phyloP scores from a whole-genome alignment of 1,284 basidiomycete species.

The Thecaphora thlaspeos region DNA sequence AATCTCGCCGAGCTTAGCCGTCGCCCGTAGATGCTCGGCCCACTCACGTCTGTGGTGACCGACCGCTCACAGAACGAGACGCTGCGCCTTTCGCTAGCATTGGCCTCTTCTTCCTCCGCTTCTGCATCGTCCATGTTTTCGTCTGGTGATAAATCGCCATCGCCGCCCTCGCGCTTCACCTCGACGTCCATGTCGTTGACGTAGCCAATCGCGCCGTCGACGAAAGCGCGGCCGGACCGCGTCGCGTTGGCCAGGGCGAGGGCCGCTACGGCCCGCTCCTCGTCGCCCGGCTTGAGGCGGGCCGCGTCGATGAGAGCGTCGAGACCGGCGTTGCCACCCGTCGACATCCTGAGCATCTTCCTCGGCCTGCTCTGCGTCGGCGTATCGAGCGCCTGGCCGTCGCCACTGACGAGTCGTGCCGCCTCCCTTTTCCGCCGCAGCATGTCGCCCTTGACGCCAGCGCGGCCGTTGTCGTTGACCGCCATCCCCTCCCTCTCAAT shows the following conservation, averaged over 20 bases:
- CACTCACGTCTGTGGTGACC: conserved; percentile 11
- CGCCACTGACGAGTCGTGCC: background rate
- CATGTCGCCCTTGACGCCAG: conserved; percentile 26
- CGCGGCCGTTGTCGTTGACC: conserved; percentile 38
- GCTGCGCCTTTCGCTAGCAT: conserved; percentile 6
- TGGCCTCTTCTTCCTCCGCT: conserved; percentile 13
- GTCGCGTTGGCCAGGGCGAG: background rate
- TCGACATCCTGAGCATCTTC: conserved; percentile 10
- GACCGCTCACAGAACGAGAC: conserved; percentile 14
- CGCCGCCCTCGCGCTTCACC: conserved; percentile 16
- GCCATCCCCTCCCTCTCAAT: conserved; percentile 47
- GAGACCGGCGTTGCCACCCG: background rate
- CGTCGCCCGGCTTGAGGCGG: conserved; percentile 10
- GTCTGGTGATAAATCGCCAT: conserved; percentile 1
- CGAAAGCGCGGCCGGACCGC: background rate
- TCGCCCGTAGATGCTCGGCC: conserved; percentile 5
- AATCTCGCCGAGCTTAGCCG: conserved; percentile 27
- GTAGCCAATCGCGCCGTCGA: too few species aligned
- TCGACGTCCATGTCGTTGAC: conserved; percentile 20
- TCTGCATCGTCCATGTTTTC: conserved; percentile 20
- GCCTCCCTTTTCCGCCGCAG: conserved; percentile 10
- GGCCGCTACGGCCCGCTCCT: background rate
- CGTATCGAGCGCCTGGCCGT: background rate
- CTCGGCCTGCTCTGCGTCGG: conserved; percentile 7
- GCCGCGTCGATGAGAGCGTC: conserved; percentile 30